Percentiles rank a stretch among this genome's conserved stretches.
These are phyloP conservation scores for Ophioceras dolichostomum DNA, from an alignment of 2,329 filamentous ascomycete genomes.

Conservation along the genomic window DNA sequence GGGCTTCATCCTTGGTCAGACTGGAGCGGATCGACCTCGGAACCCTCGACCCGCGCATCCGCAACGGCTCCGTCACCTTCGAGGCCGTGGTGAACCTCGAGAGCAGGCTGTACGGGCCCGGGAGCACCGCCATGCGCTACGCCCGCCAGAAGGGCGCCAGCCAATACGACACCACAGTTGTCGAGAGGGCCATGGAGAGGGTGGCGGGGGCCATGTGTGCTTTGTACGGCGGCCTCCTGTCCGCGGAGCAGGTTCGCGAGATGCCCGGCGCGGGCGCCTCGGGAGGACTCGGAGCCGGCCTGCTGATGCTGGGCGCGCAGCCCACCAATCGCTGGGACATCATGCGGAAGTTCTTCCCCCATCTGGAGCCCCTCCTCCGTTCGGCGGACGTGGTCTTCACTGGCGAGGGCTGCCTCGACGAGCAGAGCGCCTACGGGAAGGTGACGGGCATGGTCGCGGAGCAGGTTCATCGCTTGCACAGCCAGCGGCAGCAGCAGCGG, in stretches of 20 bases:
- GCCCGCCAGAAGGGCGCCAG: conserved; percentile 39
- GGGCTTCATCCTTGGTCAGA: conserved; percentile 17
- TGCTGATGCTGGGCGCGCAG: conserved; percentile 31
- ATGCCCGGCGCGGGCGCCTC: conserved; percentile 36
- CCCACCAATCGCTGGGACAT: conserved; percentile 34
- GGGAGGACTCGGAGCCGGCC: conserved; percentile 37
- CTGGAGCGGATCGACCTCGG: background rate
- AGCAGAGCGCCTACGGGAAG: conserved; percentile 37
- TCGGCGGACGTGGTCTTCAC: conserved; percentile 33
- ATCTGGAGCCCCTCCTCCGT: conserved; percentile 28
- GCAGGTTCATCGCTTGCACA: no score
- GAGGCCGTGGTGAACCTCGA: conserved; percentile 39
- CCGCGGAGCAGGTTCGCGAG: conserved; percentile 17
- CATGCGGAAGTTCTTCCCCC: conserved; percentile 14
- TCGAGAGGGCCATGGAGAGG: conserved; percentile 28
- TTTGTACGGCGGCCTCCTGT: conserved; percentile 16
- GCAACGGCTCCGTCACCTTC: conserved; percentile 17
- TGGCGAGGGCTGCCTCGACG: conserved; percentile 38
- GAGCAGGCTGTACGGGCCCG: conserved; percentile 34
- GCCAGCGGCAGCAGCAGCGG: no score
- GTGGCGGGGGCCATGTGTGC: conserved; percentile 25
- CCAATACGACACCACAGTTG: conserved; percentile 24
- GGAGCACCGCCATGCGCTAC: conserved; percentile 35
- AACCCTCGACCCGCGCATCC: background rate
- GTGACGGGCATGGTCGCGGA: conserved; percentile 40